Conservation (phyloP, 2,329 filamentous ascomycete species). For the Microcera coccophila region DNA sequence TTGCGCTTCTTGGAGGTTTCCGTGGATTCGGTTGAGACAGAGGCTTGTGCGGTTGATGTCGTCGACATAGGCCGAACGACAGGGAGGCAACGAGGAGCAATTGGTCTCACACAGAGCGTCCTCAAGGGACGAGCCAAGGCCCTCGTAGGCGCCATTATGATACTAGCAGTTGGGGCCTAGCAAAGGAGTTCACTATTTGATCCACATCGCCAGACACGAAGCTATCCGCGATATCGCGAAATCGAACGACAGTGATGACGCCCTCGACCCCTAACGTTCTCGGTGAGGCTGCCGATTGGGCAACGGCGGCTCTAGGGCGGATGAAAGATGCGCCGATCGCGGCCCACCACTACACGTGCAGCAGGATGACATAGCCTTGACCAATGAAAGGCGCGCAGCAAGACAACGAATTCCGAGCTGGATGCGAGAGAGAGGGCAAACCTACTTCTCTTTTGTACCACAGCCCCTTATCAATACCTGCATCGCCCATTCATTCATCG, state of each 20-base stretch:
- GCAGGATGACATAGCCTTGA: constrained; percentile 21
- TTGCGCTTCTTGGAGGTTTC: constrained; percentile 43
- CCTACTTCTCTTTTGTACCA: constrained; percentile 13
- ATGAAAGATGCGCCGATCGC: constrained; percentile 24
- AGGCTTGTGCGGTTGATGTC: constrained; percentile 15
- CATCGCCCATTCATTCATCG: constrained; percentile 7
- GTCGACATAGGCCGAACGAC: constrained; percentile 21
- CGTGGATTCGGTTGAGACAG: constrained; percentile 17
- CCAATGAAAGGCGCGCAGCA: constrained; percentile 21
- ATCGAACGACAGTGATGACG: constrained; percentile 25
- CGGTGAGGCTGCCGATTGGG: constrained; percentile 14
- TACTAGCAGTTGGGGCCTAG: background rate
- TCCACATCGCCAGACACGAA: constrained; percentile 8
- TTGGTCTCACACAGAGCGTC: constrained; percentile 13
- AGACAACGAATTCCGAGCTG: constrained; percentile 25
- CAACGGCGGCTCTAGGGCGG: constrained; percentile 11
- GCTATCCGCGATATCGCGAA: constrained; percentile 4
- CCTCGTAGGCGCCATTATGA: constrained; percentile 18
- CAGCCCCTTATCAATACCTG: constrained; percentile 15
- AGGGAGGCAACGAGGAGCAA: constrained; percentile 12
- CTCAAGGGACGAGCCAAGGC: constrained; percentile 15
- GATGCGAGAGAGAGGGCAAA: constrained; percentile 14
- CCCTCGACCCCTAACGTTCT: constrained; percentile 10
- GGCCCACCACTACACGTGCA: constrained; percentile 22
- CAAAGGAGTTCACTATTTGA: constrained; percentile 1